Base-by-base conservation (phyloP, 2,329 filamentous ascomycete genomes). In the Diaporthe citriasiana region DNA sequence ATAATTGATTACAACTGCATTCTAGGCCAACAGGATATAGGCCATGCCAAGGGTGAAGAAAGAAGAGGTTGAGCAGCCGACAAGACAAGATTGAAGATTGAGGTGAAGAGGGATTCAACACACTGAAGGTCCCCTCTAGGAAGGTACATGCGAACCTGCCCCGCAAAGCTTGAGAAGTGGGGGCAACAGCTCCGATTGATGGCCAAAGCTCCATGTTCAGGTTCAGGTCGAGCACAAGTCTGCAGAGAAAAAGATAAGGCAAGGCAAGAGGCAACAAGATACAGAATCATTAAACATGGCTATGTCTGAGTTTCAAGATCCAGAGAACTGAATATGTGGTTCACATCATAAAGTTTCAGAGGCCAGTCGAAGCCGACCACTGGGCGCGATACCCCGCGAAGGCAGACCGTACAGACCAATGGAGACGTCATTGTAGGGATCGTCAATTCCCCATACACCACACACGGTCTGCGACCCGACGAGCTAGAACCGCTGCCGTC, bases 381-480 rank as follows among this genome's bases (percentile, higher is more conserved):
- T 45, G 5, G n/a, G 19, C 42, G 30, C 27, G 19, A 27, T 66
- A 66, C 45, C 60, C 59, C 60, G 60, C 60, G 60, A 25, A 22
- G 60, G 60, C 60, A 66, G 60, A 5, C 9, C 9, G 33, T 4
- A 55, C n/a, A n/a, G n/a, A 66, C 30, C 38, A 30, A 25, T 25
- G 33, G 55, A 71, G 55, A 71, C 69, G 69, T 71, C 69, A 71
- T 71, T 66, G 42, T 60, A 51, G 33, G 47, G 55, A 53, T 60
- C 42, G 55, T 33, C 53, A 50, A 22, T 35, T 25, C 27, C 60
- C 60, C 45, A 51, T n/a, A 4, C 40, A 45, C 8, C 8, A 35
- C 60, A 10, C 40, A n/a, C 22, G 19, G 55, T 33, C 55, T n/a
- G 33, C 35, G 30, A 47, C n/a, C 6, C 56, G 5, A 12, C 25